A percentile compares a stretch with the other conserved stretches of the same genome.
Evolutionary conservation across 768 basidiomycete species (phyloP).

Genomic region (Chiua virens): DNA sequence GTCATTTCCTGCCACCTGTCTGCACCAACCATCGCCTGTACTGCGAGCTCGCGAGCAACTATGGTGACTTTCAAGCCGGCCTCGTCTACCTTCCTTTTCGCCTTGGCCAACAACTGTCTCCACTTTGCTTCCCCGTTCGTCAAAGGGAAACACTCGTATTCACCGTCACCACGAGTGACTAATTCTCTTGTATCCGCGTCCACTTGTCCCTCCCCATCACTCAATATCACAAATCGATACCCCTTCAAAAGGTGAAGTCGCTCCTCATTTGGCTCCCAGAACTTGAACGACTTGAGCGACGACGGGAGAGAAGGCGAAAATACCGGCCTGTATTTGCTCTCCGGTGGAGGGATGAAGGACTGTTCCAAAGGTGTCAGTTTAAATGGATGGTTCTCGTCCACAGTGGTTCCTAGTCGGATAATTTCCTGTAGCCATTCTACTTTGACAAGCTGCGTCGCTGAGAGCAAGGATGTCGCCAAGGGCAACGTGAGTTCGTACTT

Average conservation of each 20-base stretch:
- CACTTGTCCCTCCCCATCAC: constrained; percentile 52
- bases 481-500: constrained; percentile 48
- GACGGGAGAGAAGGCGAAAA: constrained; percentile 53
- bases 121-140: constrained; percentile 48
- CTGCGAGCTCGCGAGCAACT: constrained; percentile 48
- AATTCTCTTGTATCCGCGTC: constrained; percentile 53
- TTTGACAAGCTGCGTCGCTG: constrained; percentile 58
- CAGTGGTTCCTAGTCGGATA: constrained; percentile 47
- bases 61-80: constrained; percentile 49
- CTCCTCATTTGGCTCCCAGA: constrained; percentile 71
- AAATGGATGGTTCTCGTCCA: constrained; percentile 33
- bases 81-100: constrained; percentile 45
- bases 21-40: constrained; percentile 51
- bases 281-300: constrained; percentile 47
- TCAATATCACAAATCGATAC: constrained; percentile 60
- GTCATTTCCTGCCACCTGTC: constrained; percentile 56
- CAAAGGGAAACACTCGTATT: constrained; percentile 63
- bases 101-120: constrained; percentile 51
- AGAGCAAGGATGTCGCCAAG: constrained; percentile 59
- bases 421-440: constrained; percentile 68
- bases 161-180: constrained; percentile 55
- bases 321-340: constrained; percentile 56
- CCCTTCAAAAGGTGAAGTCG: constrained; percentile 53
- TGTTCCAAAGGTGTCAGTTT: constrained; percentile 46
- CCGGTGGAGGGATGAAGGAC: constrained; percentile 47